Evolutionary conservation across 345 rosid genomes (phyloP).

Genomic region (Triadica sebifera): DNA sequence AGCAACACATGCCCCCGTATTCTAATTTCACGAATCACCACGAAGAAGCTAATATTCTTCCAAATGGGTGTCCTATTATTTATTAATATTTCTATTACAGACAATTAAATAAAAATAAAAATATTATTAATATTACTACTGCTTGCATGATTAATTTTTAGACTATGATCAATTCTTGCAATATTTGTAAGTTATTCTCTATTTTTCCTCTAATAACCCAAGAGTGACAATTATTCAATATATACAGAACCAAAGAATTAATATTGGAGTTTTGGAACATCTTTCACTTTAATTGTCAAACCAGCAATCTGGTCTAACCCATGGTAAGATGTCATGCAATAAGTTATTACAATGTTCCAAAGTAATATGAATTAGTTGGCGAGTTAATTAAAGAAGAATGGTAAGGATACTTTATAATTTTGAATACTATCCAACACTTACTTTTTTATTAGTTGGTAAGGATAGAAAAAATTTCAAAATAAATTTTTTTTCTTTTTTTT

Average conservation of each 20-base stretch:
- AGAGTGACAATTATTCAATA: not conserved
- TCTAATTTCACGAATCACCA: constrained; percentile 53
- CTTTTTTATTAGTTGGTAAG: no score
- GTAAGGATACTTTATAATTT: no score
- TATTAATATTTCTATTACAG: no score
- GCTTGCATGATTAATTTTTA: not conserved
- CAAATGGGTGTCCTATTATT: constrained; percentile 1
- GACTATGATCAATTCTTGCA: not conserved
- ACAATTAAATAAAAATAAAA: no score
- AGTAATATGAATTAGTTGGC: not conserved
- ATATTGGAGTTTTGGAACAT: not conserved
- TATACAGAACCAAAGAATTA: not conserved
- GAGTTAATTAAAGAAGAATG: no score
- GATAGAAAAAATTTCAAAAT: no score
- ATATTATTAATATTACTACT: no score
- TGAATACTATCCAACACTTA: no score
- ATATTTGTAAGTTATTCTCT: not conserved
- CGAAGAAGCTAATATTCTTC: constrained; percentile 58
- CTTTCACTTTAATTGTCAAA: constrained; percentile 9
- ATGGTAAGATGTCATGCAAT: not conserved
- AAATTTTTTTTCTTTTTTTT: no score
- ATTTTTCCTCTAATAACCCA: constrained; percentile 6
- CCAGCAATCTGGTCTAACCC: not conserved
- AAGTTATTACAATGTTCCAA: not conserved
- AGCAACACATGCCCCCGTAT: constrained; percentile 39